A percentile compares a stretch with the other conserved stretches of the same genome.
Evolutionary conservation across 1,139 yeast genomes (phyloP).

Genomic region (Protomyces pachydermus): DNA sequence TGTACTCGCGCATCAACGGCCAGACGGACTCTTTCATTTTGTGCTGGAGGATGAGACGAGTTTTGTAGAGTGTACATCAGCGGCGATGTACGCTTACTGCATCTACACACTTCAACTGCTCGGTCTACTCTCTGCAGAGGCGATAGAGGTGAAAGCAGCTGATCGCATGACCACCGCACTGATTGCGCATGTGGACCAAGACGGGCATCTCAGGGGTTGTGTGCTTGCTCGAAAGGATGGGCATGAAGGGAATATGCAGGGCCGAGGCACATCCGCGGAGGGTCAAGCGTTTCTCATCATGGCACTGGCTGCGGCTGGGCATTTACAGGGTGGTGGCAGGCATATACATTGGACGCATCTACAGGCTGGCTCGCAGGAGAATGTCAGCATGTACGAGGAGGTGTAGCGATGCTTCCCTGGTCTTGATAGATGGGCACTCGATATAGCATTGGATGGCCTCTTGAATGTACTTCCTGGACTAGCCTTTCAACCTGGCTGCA

Average conservation of each 20-base stretch:
- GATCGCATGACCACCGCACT: constrained; percentile 10
- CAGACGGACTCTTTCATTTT: constrained; percentile 21
- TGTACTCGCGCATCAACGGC: constrained; percentile 10
- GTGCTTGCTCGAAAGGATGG: constrained; percentile 25
- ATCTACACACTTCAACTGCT: constrained; percentile 10
- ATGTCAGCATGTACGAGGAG: neutral
- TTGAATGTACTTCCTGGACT: too few species aligned
- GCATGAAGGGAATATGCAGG: constrained; percentile 10
- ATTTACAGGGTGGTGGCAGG: neutral
- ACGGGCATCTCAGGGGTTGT: constrained; percentile 23
- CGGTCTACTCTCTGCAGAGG: neutral
- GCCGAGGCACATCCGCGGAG: constrained; percentile 17
- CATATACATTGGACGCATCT: neutral
- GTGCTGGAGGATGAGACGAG: constrained; percentile 14
- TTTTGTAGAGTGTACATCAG: constrained; percentile 20
- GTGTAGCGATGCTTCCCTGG: neutral
- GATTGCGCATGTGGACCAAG: constrained; percentile 3
- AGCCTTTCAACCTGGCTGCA: too few species aligned
- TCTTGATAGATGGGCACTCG: too few species aligned
- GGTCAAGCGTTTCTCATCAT: constrained; percentile 26
- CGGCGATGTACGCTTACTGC: constrained; percentile 19
- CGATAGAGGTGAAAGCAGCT: constrained; percentile 18
- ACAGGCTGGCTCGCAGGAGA: neutral
- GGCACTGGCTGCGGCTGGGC: constrained; percentile 12
- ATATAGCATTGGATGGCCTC: too few species aligned